Base-by-base conservation (phyloP, 495 filamentous ascomycete genomes). In the Jackrogersella minutella region DNA sequence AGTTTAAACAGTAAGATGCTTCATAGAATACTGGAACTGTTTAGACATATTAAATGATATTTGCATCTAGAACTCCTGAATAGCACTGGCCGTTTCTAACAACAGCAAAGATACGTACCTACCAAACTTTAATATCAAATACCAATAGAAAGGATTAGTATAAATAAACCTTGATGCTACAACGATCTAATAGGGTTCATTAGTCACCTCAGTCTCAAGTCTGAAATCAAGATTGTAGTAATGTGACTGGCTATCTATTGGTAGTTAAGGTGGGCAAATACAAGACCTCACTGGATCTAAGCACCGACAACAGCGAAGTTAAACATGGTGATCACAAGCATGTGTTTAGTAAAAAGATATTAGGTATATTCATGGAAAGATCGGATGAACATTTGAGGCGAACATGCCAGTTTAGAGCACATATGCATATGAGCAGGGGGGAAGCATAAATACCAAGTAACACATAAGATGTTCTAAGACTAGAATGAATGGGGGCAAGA, bases 391-490 rank as follows among this genome's bases (percentile, higher is more conserved):
- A 34, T 6, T 30, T 41, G 26, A 54, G 19, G 14, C 39, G 50
- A 40, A 55, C n/a, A 28, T 31, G 10, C 28, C 22, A 24, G 51
- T 49, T 14, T 33, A 40, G 24, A 19, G 37, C 22, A 39, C 31
- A 44, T 31, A 7, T 39, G 17, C 9, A n/a, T n/a, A 21, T 19
- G 49, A 30, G 31, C 59, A 54, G 21, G 59, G 59, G 39, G 47
- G 36, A 6, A 22, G n/a, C n/a, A n/a, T n/a, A n/a, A n/a, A n/a
- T n/a, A n/a, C n/a, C n/a, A n/a, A n/a, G n/a, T n/a, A n/a, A n/a
- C n/a, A n/a, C n/a, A n/a, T n/a, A n/a, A n/a, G n/a, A n/a, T n/a
- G n/a, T n/a, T n/a, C 17, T 28, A 24, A 13, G 17, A 26, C 16
- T 11, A 16, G 2, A 5, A 19, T 34, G 11, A 7, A 46, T 37